A percentile compares a stretch with the other conserved stretches of the same genome.
phyloP scores from a whole-genome alignment of 2,329 filamentous ascomycete genomes.

The Alternaria brassicae region DNA sequence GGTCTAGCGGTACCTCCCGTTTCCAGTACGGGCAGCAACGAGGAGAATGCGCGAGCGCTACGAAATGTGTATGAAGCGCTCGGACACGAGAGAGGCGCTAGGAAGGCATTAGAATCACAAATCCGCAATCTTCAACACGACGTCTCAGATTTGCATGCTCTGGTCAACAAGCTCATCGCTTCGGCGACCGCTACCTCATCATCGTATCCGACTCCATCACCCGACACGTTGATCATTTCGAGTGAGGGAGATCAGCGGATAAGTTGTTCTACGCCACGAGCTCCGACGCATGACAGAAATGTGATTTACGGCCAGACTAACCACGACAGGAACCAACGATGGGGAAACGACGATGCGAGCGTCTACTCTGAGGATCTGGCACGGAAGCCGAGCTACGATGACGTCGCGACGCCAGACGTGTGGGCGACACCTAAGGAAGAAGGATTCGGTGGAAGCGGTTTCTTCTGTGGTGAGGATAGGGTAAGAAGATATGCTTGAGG shows the following conservation, averaged over 20 bases:
- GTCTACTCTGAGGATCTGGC: constrained; percentile 19
- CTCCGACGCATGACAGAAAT: constrained; percentile 14
- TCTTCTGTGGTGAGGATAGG: constrained; percentile 21
- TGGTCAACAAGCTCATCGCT: constrained; percentile 38
- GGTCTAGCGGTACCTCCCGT: constrained; percentile 6
- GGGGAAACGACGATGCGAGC: constrained; percentile 15
- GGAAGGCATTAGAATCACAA: constrained; percentile 45
- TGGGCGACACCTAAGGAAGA: constrained; percentile 52
- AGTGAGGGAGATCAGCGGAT: constrained; percentile 32
- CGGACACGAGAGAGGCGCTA: constrained; percentile 40
- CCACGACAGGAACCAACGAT: neutral
- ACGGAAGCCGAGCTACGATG: constrained; percentile 25
- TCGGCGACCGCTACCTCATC: constrained; percentile 25
- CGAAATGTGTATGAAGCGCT: constrained; percentile 36
- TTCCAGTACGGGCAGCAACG: neutral
- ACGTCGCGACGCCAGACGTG: constrained; percentile 39
- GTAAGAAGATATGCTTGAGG: constrained; percentile 9
- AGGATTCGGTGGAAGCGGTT: constrained; percentile 30
- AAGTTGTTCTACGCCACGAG: constrained; percentile 33
- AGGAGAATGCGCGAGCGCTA: constrained; percentile 19
- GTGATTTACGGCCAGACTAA: neutral
- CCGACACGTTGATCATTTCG: constrained; percentile 35
- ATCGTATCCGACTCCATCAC: constrained; percentile 45
- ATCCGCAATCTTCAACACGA: constrained; percentile 43
- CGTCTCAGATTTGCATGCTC: constrained; percentile 38